Evolutionary conservation across 2,329 filamentous ascomycete species (phyloP).

Genomic region (Leptosphaerulina australis): DNA sequence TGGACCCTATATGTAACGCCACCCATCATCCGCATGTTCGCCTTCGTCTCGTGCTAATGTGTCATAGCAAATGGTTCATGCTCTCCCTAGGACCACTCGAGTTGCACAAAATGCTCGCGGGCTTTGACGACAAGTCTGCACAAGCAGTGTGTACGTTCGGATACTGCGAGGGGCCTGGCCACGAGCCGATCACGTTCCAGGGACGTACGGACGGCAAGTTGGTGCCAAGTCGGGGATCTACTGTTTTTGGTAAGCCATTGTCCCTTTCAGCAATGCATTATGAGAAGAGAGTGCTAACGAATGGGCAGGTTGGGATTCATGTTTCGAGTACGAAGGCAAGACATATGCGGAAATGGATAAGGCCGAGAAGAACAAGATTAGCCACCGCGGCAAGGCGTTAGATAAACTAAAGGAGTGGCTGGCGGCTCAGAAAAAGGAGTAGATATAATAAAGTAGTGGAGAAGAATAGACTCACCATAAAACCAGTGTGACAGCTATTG

Average conservation of each 20-base stretch:
- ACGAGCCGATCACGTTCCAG: conserved; percentile 87
- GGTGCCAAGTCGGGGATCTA: conserved; percentile 79
- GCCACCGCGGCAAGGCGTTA: conserved; percentile 86
- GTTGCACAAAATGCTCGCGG: conserved; percentile 86
- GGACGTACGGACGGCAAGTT: conserved; percentile 86
- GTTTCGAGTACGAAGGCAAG: conserved; percentile 87
- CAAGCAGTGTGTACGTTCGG: conserved; percentile 96
- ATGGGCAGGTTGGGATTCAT: conserved; percentile 83
- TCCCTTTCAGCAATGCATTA: not conserved
- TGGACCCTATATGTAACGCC: conserved; percentile 85
- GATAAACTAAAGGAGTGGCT: conserved; percentile 86
- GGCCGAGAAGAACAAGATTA: conserved; percentile 85
- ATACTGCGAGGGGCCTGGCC: conserved; percentile 83
- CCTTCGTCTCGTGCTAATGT: conserved; percentile 3
- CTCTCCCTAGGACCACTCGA: conserved; percentile 79
- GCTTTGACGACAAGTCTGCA: conserved; percentile 87
- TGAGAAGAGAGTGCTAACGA: not conserved
- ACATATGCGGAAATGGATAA: conserved; percentile 98
- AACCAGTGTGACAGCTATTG: too few relatives aligned
- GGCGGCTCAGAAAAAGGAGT: conserved; percentile 47
- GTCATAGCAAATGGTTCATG: conserved; percentile 90
- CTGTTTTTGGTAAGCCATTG: conserved; percentile 73
- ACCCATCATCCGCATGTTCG: not conserved
- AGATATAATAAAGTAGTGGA: not conserved
- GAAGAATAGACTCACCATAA: conserved; percentile 10